A percentile compares a stretch with the other conserved stretches of the same genome.
Conservation (phyloP, 257 asterid species). For the Asclepias syriaca region DNA sequence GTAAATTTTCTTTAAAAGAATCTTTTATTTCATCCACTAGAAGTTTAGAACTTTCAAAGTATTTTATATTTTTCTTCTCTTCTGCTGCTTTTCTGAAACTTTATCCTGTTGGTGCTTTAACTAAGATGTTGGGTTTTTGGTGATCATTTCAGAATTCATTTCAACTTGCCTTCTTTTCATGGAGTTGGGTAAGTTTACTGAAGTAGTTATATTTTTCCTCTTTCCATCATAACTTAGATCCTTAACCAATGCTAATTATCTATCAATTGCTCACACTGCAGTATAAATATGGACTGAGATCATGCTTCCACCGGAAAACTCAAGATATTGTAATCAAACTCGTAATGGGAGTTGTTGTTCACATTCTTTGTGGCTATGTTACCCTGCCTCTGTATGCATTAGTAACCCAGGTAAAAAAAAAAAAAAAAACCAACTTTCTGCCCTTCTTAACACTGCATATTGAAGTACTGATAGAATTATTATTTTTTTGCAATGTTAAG, state of each 20-base stretch:
- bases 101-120: not conserved
- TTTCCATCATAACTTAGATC: not conserved
- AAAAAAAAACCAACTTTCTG: not conserved
- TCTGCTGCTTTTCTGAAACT: not conserved
- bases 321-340: constrained; percentile 49
- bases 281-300: constrained; percentile 50
- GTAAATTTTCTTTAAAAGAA: no score
- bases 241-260: constrained; percentile 3
- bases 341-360: constrained; percentile 49
- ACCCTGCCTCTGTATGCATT: constrained; percentile 64
- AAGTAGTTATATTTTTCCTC: not conserved
- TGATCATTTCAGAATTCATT: constrained; percentile 56
- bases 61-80: not conserved
- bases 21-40: not conserved
- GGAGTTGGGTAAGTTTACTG: constrained; percentile 58
- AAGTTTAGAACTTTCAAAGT: not conserved
- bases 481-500: not conserved
- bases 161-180: constrained; percentile 67
- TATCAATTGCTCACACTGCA: constrained; percentile 21
- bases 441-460: no score
- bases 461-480: not conserved
- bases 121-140: not conserved
- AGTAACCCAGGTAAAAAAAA: constrained; percentile 62
- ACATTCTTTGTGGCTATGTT: constrained; percentile 72
- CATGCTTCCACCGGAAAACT: constrained; percentile 63